Conservation (phyloP, 371 early-diverging fungal genomes). For the Blakeslea trispora region DNA sequence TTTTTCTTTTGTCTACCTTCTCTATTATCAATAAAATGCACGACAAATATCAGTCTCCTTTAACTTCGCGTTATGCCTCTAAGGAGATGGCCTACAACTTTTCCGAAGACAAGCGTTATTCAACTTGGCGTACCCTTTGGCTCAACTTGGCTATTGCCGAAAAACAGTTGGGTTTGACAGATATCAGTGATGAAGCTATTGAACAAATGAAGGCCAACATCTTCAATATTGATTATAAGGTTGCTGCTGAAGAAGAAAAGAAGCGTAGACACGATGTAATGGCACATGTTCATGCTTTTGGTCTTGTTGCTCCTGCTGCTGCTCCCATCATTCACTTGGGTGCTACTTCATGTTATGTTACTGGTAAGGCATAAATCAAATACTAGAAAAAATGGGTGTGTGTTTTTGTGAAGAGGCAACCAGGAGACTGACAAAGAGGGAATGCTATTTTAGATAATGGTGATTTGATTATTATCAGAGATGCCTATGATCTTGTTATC, state of each 20-base stretch:
- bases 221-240: slow-evolving; percentile 85
- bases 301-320: slow-evolving; percentile 86
- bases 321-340: slow-evolving; percentile 97
- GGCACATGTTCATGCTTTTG: slow-evolving; percentile 98
- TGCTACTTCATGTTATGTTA: slow-evolving; percentile 97
- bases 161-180: slow-evolving; percentile 84
- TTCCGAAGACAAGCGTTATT: slow-evolving; percentile 91
- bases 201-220: slow-evolving; percentile 89
- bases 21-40: slow-evolving; percentile 38
- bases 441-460: slow-evolving; percentile 73
- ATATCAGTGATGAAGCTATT: slow-evolving; percentile 88
- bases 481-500: slow-evolving; percentile 90
- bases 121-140: slow-evolving; percentile 97
- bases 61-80: slow-evolving; percentile 96
- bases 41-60: slow-evolving; percentile 87
- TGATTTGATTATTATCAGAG: slow-evolving; percentile 93
- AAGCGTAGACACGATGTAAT: slow-evolving; percentile 97
- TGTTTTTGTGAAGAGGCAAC: not conserved
- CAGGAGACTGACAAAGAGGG: not conserved
- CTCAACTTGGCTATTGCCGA: slow-evolving; percentile 92
- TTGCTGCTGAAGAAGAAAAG: slow-evolving; percentile 93
- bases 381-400: no score
- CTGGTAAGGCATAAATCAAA: slow-evolving; percentile 41
- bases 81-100: slow-evolving; percentile 97
- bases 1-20: not conserved